phyloP scores from a whole-genome alignment of 495 filamentous ascomycete genomes.

The Penicillium goetzii region DNA sequence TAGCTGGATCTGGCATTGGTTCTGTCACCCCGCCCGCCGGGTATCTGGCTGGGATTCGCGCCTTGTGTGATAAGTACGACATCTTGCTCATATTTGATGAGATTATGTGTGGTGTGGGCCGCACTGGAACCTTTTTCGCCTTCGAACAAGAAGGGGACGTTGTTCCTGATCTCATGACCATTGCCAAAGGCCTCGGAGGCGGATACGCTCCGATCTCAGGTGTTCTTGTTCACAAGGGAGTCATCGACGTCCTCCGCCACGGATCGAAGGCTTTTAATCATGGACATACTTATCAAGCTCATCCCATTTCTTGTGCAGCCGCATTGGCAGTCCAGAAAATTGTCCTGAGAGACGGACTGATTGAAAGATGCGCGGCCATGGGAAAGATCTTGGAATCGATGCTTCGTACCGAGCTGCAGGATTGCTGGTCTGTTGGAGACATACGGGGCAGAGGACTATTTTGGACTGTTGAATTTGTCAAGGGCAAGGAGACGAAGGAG shows the following conservation, averaged over 20 bases:
- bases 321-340: slow-evolving; percentile 6
- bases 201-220: slow-evolving; percentile 4
- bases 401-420: not conserved
- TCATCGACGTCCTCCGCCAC: not conserved
- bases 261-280: slow-evolving; percentile 1
- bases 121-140: not conserved
- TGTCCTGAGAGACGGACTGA: not conserved
- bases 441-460: not conserved
- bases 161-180: not conserved
- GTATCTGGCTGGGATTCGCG: not conserved
- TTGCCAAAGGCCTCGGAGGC: not conserved
- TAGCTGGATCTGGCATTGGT: not conserved
- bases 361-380: not conserved
- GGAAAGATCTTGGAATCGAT: not conserved
- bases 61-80: not conserved
- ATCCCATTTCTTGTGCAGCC: slow-evolving; percentile 1
- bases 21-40: not conserved
- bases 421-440: slow-evolving; percentile 5
- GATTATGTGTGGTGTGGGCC: slow-evolving; percentile 1
- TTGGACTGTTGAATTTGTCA: not conserved
- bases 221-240: not conserved
- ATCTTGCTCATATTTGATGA: not conserved
- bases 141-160: not conserved
- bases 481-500: slow-evolving; percentile 1
- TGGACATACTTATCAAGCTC: slow-evolving; percentile 4